Conservation (phyloP, 2,329 filamentous ascomycete genomes). For the Ophiostoma sp. region DNA sequence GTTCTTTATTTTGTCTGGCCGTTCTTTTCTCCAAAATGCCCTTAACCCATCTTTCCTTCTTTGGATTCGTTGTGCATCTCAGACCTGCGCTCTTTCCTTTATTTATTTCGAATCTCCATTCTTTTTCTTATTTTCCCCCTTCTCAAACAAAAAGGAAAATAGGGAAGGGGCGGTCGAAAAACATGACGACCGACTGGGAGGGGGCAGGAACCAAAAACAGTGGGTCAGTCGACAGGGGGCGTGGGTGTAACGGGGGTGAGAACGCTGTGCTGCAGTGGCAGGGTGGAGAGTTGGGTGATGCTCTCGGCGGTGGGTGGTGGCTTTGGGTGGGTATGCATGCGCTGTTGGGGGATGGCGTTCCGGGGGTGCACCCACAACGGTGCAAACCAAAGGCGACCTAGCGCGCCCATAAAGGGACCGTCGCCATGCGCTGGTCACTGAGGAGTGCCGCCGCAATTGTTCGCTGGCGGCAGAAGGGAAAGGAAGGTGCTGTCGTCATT, state of each 20-base stretch:
- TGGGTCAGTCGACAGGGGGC: neutral
- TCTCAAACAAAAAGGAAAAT: neutral
- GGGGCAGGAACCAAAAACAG: slow-evolving; percentile 12
- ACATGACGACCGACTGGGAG: slow-evolving; percentile 27
- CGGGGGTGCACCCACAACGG: slow-evolving; percentile 23
- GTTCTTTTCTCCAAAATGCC: slow-evolving; percentile 18
- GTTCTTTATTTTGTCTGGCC: slow-evolving; percentile 10
- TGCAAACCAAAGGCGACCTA: slow-evolving; percentile 13
- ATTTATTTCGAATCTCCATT: slow-evolving; percentile 10
- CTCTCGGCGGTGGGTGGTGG: neutral
- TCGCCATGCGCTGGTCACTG: slow-evolving; percentile 13
- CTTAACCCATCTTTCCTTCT: slow-evolving; percentile 10
- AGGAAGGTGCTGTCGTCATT: slow-evolving; percentile 18
- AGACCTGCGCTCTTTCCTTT: slow-evolving; percentile 11
- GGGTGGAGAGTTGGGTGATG: neutral
- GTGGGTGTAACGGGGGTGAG: slow-evolving; percentile 15
- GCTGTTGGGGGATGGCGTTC: slow-evolving; percentile 20
- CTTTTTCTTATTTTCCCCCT: slow-evolving; percentile 16
- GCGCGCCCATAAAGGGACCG: neutral
- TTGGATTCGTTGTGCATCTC: neutral
- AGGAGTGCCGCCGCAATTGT: neutral
- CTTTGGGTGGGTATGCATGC: neutral
- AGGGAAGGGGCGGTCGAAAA: slow-evolving; percentile 23
- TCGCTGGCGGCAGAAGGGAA: slow-evolving; percentile 11
- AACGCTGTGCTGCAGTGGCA: neutral